Base-by-base conservation (phyloP, 257 asterid species). In the Linderniella brevidens region DNA sequence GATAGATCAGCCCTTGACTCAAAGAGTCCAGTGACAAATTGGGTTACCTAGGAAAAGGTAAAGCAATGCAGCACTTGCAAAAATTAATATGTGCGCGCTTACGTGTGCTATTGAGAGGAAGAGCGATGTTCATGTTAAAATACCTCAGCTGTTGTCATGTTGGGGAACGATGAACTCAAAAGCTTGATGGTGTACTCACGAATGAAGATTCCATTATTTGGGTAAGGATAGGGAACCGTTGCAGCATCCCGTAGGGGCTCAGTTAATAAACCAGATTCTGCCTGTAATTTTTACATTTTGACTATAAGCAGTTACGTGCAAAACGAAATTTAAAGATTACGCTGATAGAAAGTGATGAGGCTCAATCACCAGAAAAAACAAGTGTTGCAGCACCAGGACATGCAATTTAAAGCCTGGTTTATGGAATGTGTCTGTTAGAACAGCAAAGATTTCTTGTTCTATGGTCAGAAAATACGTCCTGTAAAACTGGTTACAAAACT, bases 341-440 rank as follows among this genome's bases (percentile, higher is more conserved):
- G 32, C 44, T 9, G 19, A 35, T 17, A 60, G 1, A 11, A 20
- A 36, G 8, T 19, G 5, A 9, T 11, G 25, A 14, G 13, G 35
- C 48, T 20, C 19, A 41, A 51, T 37, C 80, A 88, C 98, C 96
- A 80, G 71, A 73, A 76, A 64, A 69, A 88, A 78, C 19, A 88
- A 64, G 58, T 88, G 82, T 56, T 80, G 96, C 71, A 88, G 75
- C 64, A 84, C 79, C 49, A 81, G 64, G 14, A 88, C 94, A 49
- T 88, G 98, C 74, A 88, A 61, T 64, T 88, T 88, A 74, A 88
- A 88, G 56, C 98, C 98, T 9, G 96, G 96, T 62, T 84, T 88
- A 52, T 88, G 98, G 63, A 88, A 84, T 35, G 98, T 78, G 62
- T 88, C 98, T 0, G 94, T 78, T 66, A 84, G 66, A 58, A 88